Evolutionary conservation across 192 early-diverging fungal species (phyloP).

Genomic region (Linnemannia exigua): DNA sequence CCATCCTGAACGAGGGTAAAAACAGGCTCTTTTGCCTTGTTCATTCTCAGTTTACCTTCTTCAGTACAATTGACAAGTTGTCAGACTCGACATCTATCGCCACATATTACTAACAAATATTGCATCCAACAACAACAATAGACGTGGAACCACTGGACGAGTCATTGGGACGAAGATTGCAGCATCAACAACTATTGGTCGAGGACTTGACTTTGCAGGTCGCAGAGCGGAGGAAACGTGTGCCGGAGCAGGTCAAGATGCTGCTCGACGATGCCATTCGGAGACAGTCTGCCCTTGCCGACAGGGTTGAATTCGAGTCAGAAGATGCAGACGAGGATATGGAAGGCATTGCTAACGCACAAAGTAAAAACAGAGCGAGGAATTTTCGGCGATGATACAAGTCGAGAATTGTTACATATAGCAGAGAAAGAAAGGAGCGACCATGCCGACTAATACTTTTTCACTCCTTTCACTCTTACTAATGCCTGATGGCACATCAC

Average conservation of each 20-base stretch:
- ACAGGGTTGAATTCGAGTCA: constrained; percentile 54
- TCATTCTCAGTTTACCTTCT: neutral
- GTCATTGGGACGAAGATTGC: constrained; percentile 35
- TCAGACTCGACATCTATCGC: too few species aligned
- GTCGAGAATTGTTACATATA: neutral
- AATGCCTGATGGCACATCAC: constrained; percentile 7
- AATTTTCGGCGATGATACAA: neutral
- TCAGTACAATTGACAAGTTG: too few species aligned
- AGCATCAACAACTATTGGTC: constrained; percentile 42
- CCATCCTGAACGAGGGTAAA: constrained; percentile 50
- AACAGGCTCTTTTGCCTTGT: neutral
- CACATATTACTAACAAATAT: too few species aligned
- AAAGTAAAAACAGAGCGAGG: neutral
- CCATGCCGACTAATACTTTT: neutral
- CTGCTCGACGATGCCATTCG: constrained; percentile 56
- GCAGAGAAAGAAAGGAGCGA: neutral
- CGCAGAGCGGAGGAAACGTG: constrained; percentile 55
- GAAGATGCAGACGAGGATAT: constrained; percentile 17
- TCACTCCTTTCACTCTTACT: neutral
- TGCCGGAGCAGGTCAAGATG: constrained; percentile 61
- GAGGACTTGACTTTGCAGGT: constrained; percentile 55
- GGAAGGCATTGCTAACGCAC: neutral
- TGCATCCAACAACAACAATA: neutral
- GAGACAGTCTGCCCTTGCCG: constrained; percentile 52
- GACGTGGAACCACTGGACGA: constrained; percentile 60